phyloP scores from a whole-genome alignment of 1,284 basidiomycete species.

The Tilletia walkeri region DNA sequence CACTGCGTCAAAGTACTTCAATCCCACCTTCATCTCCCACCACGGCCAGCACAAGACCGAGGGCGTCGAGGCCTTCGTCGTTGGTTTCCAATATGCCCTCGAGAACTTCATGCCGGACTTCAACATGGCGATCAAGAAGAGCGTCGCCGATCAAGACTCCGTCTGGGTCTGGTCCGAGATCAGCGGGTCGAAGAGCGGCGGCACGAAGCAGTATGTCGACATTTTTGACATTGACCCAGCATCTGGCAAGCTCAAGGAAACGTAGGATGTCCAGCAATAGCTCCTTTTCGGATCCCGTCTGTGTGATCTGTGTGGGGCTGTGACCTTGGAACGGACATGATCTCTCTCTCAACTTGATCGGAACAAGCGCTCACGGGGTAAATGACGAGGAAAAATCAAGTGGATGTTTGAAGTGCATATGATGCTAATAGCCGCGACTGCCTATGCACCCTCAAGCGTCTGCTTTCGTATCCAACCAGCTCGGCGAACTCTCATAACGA shows the following conservation, averaged over 20 bases:
- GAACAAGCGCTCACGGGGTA: no score
- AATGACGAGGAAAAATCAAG: no score
- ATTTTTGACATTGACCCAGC: not conserved
- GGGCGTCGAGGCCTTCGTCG: not conserved
- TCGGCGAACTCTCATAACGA: no score
- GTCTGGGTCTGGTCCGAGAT: conserved; percentile 5
- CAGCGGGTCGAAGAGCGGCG: not conserved
- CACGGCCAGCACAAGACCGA: not conserved
- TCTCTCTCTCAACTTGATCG: no score
- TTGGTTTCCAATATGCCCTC: not conserved
- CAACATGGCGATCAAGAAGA: not conserved
- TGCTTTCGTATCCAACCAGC: no score
- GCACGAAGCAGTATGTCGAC: not conserved
- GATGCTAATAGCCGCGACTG: no score
- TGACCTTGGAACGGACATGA: no score
- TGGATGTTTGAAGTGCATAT: no score
- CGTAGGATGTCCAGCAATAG: not conserved
- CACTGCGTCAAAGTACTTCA: not conserved
- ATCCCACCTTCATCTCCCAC: not conserved
- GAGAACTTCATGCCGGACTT: not conserved
- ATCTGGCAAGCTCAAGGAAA: not conserved
- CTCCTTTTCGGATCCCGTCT: no score
- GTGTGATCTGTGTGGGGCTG: no score
- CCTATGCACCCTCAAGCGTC: no score
- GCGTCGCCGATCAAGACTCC: not conserved